phyloP scores from a whole-genome alignment of 768 basidiomycete genomes.

The Calocera viscosa region DNA sequence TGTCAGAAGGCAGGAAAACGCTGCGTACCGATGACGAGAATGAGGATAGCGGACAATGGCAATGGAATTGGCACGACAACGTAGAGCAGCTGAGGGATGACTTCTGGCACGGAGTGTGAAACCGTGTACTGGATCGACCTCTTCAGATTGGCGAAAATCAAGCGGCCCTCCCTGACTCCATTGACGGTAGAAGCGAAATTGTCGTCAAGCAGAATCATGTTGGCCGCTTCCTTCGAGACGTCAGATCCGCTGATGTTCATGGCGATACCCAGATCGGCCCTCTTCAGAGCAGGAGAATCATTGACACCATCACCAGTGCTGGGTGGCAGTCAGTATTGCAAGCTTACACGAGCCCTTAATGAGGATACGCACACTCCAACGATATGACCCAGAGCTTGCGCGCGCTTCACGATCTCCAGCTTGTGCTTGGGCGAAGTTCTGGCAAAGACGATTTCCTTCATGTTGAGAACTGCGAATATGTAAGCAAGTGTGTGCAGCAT shows the following conservation, averaged over 20 bases:
- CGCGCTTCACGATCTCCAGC: constrained; percentile 60
- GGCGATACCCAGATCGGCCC: constrained; percentile 59
- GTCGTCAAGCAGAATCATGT: constrained; percentile 62
- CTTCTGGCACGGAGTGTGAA: constrained; percentile 55
- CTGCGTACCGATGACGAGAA: constrained; percentile 51
- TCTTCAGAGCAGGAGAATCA: constrained; percentile 58
- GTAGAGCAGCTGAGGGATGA: constrained; percentile 56
- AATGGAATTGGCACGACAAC: constrained; percentile 56
- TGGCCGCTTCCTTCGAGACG: constrained; percentile 61
- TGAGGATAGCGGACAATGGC: constrained; percentile 54
- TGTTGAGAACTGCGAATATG: constrained; percentile 41
- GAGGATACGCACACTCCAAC: constrained; percentile 48
- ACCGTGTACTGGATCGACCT: constrained; percentile 62
- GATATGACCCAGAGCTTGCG: constrained; percentile 56
- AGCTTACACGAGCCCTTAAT: constrained; percentile 9
- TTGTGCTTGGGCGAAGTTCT: constrained; percentile 62
- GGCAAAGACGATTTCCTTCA: constrained; percentile 59
- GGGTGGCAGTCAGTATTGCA: no score
- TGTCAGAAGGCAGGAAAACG: not conserved
- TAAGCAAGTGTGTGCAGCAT: not conserved
- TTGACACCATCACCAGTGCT: constrained; percentile 65
- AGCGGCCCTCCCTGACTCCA: constrained; percentile 56
- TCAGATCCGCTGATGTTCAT: constrained; percentile 68
- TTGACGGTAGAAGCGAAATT: constrained; percentile 64
- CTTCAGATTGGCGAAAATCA: constrained; percentile 59